Conservation (phyloP, 2,329 filamentous ascomycete genomes). For the Cordyceps cicadae region DNA sequence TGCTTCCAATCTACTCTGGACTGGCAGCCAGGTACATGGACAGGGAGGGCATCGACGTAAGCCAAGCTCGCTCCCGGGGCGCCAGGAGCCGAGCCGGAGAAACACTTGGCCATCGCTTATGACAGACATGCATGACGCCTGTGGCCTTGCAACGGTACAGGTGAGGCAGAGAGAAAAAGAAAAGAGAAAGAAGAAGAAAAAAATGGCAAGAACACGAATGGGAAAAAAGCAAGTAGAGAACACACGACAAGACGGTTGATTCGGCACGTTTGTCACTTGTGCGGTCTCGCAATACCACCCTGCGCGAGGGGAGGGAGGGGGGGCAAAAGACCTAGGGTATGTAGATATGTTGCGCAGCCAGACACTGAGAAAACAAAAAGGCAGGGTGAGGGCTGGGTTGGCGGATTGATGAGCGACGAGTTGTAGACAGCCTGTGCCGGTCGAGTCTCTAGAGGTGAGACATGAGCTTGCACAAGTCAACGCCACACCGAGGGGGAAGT, state of each 20-base stretch:
- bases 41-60: neutral
- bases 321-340: too few relatives aligned
- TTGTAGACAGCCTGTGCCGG: too few relatives aligned
- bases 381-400: too few relatives aligned
- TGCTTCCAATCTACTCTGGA: too few relatives aligned
- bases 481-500: too few relatives aligned
- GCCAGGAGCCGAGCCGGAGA: neutral
- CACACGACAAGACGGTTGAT: neutral
- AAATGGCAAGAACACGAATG: neutral
- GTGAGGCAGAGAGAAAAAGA: neutral
- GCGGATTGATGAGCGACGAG: too few relatives aligned
- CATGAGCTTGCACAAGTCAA: too few relatives aligned
- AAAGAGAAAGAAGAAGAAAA: neutral
- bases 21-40: neutral
- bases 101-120: neutral
- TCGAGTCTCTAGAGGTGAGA: too few relatives aligned
- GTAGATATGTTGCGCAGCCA: too few relatives aligned
- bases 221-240: neutral
- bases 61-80: neutral
- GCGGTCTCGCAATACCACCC: neutral
- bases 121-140: neutral
- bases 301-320: neutral
- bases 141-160: neutral
- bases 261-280: neutral
- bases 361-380: too few relatives aligned